A percentile compares a stretch with the other conserved stretches of the same genome.
phyloP scores from a whole-genome alignment of 306 rosid species.

The Vicia sativa region DNA sequence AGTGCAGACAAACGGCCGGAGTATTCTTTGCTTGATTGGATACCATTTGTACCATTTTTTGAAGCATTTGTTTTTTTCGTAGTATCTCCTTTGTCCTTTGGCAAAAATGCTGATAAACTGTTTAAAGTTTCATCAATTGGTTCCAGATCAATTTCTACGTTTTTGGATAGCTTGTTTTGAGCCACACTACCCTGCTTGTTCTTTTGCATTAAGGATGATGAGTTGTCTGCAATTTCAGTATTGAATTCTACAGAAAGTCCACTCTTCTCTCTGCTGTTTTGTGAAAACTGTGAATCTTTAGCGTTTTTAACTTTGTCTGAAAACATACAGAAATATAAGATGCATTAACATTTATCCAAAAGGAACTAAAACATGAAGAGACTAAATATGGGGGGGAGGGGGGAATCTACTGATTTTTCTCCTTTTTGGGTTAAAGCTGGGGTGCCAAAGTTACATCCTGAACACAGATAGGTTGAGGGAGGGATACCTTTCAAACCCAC shows the following conservation, averaged over 20 bases:
- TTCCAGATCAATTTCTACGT: conserved; percentile 29
- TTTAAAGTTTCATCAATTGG: conserved; percentile 44
- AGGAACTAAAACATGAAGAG: conserved; percentile 24
- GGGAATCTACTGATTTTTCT: not conserved
- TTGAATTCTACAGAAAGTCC: conserved; percentile 40
- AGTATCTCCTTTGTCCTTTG: conserved; percentile 27
- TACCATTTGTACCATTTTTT: conserved; percentile 39
- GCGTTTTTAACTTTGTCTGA: conserved; percentile 52
- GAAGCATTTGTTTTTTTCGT: conserved; percentile 37
- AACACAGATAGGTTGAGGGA: conserved; percentile 36
- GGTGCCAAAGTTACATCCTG: conserved; percentile 18
- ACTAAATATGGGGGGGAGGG: conserved; percentile 14
- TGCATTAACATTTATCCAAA: conserved; percentile 22
- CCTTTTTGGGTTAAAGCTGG: conserved; percentile 24
- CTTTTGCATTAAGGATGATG: conserved; percentile 45
- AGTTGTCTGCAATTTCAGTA: conserved; percentile 48
- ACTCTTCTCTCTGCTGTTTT: conserved; percentile 44
- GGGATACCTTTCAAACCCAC: conserved; percentile 69
- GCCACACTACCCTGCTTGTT: conserved; percentile 38
- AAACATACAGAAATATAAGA: conserved; percentile 36
- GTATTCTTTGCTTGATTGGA: conserved; percentile 49
- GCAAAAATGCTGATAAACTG: conserved; percentile 34
- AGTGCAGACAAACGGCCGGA: conserved; percentile 45
- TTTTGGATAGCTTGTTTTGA: conserved; percentile 39
- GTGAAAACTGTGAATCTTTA: conserved; percentile 49